phyloP scores from a whole-genome alignment of 1,139 yeast genomes.

The Pneumocystis oryctolagi region DNA sequence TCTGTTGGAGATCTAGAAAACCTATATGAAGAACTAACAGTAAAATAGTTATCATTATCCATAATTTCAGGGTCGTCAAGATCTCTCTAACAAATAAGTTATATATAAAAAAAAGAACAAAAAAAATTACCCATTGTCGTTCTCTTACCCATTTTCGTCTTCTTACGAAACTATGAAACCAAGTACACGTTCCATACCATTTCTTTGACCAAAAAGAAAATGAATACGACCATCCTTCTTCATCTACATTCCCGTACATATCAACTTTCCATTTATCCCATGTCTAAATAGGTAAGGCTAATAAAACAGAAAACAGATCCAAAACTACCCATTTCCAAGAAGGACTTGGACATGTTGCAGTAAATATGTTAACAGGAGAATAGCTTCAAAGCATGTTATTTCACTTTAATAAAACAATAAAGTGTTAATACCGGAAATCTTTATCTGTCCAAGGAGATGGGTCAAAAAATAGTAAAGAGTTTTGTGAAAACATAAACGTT shows the following conservation, averaged over 20 bases:
- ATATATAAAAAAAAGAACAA: neutral
- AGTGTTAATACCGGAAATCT: slow-evolving; percentile 10
- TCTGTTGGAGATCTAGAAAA: slow-evolving; percentile 2
- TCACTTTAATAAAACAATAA: neutral
- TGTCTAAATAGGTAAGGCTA: slow-evolving; percentile 10
- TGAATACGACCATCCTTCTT: slow-evolving; percentile 64
- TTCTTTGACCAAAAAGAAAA: slow-evolving; percentile 23
- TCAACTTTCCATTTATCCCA: slow-evolving; percentile 63
- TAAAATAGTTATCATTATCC: slow-evolving; percentile 1
- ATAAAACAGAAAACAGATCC: neutral
- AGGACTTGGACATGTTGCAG: slow-evolving; percentile 49
- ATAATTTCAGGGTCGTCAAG: slow-evolving; percentile 2
- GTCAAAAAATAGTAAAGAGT: slow-evolving; percentile 37
- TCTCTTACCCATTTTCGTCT: slow-evolving; percentile 30
- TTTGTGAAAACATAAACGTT: slow-evolving; percentile 42
- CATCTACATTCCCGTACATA: slow-evolving; percentile 60
- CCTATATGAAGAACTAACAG: neutral
- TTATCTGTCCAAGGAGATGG: slow-evolving; percentile 18
- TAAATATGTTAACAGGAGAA: slow-evolving; percentile 27
- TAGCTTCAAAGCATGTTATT: slow-evolving; percentile 12
- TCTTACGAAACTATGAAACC: slow-evolving; percentile 30
- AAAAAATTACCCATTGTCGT: slow-evolving; percentile 14
- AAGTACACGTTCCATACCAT: slow-evolving; percentile 30
- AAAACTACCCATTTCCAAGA: slow-evolving; percentile 45
- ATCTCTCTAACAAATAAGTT: neutral